Evolutionary conservation across 75 land plant genomes (phyloP), one percentile per base, ranked within the genome.

Genomic region (Adiantum capillusveneris): DNA sequence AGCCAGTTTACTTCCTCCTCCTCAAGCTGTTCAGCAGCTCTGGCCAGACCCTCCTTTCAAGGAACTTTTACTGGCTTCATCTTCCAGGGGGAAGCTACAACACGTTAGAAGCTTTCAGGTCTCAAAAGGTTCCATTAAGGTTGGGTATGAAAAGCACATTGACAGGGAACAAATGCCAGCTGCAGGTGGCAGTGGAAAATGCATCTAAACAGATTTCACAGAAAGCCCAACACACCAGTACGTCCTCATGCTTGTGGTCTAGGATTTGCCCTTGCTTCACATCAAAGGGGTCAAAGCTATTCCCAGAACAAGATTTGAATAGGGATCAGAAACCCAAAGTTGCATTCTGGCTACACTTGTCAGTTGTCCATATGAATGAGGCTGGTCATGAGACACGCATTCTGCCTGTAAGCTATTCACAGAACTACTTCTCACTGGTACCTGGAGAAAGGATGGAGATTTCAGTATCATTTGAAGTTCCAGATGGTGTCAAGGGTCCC

Each of bases 21-120:
- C 83, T 93, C 44, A 88, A 81, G 44, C 81, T 83, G 37, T 70
- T 83, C 59, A 68, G 68, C 27, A 62, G 46, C 26, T 76, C 85
- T 2, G 65, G 76, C 43, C 46, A 59, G 31, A 58, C 62, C 16
- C n/a, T n/a, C n/a, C 66, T 93, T 12, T 93, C 98, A 1, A 73
- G 98, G 42, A 93, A 93, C 76, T 88, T 93, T 63, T 93, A 93
- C 65, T 93, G 98, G 98, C 73, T 93, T 52, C 90, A 88, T 67
- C 70, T 58, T 21, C 57, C 76, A 11, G 83, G 83, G 28, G 88
- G 83, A 24, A 73, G 81, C 56, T 93, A 85, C 76, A 69, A 83
- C 71, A 68, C 70, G 3, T 53, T 93, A 61, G 83, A 81, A 42
- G 72, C 61, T 21, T 83, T 83, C 65, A 70, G 81, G 26, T 69